A percentile compares a stretch with the other conserved stretches of the same genome.
Evolutionary conservation across 495 filamentous ascomycete species (phyloP).

Genomic region (Evansstolkia leycettana): DNA sequence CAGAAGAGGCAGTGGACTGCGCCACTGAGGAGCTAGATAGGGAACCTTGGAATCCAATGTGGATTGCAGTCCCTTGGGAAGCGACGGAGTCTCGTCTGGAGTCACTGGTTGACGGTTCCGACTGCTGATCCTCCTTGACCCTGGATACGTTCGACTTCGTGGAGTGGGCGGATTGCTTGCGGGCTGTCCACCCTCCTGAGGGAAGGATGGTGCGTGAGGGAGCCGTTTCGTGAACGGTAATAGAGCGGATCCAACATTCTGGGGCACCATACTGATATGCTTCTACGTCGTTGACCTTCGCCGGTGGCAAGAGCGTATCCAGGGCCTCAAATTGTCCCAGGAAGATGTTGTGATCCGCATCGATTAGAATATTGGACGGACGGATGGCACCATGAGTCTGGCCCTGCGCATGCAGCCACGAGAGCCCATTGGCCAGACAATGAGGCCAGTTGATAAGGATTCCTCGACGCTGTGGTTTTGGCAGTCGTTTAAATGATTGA

Average conservation of each 20-base stretch:
- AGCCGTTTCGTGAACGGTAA: slow-evolving; percentile 20
- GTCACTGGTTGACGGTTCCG: slow-evolving; percentile 9
- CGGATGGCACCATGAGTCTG: slow-evolving; percentile 69
- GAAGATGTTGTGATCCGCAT: slow-evolving; percentile 56
- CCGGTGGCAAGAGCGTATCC: slow-evolving; percentile 39
- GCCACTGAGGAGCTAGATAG: slow-evolving; percentile 24
- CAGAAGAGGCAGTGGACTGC: slow-evolving; percentile 26
- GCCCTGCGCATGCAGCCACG: slow-evolving; percentile 62
- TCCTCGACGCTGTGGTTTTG: slow-evolving; percentile 57
- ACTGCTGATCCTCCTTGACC: slow-evolving; percentile 10
- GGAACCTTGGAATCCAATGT: slow-evolving; percentile 21
- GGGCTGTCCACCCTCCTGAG: slow-evolving; percentile 36
- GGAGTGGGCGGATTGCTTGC: slow-evolving; percentile 14
- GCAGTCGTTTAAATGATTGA: slow-evolving; percentile 51
- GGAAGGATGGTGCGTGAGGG: slow-evolving; percentile 20
- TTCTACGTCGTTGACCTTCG: slow-evolving; percentile 56
- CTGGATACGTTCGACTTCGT: slow-evolving; percentile 10
- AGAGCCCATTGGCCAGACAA: slow-evolving; percentile 67
- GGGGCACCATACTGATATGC: slow-evolving; percentile 81
- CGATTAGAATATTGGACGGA: slow-evolving; percentile 71
- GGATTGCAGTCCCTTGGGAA: slow-evolving; percentile 30
- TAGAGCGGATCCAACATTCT: slow-evolving; percentile 51
- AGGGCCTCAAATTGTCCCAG: slow-evolving; percentile 61
- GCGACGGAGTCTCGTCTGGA: slow-evolving; percentile 21
- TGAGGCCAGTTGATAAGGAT: slow-evolving; percentile 77